Evolutionary conservation across 225 moss, liverwort and hornwort species (phyloP), one percentile per base, ranked within the genome.

Genomic region (Physcomitrium patens): DNA sequence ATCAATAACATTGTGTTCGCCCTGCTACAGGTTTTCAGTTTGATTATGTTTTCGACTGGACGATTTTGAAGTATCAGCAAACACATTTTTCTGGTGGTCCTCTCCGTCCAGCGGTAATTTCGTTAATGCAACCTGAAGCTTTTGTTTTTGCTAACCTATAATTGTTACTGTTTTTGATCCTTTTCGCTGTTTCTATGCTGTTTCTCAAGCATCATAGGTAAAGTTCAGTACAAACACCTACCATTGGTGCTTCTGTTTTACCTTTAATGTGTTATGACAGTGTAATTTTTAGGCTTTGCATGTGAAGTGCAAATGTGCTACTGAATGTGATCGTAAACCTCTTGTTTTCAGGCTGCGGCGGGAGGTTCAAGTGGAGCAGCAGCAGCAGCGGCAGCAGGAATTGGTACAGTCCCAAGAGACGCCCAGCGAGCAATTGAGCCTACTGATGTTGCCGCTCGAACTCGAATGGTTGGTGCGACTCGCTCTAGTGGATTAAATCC

Each of bases 61-160:
- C 96, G 28, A 94, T 94, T 78, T 84, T 94, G 84, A 96, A 96
- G 69, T 96, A 80, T 63, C 78, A 82, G 60, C 81, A 85, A 52
- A 72, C 78, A 50, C 81, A 73, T 71, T 19, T 69, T 46, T 44
- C 72, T 47, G 74, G 52, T 50, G 81, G 45, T 70, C 69, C 78
- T 22, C 63, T 75, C 12, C 70, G 81, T 48, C 44, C 81, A 8
- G 81, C 79, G 85, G 94, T 96, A 84, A 77, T 76, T 46, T 63
- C 14, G 14, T 51, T 43, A 44, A 22, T 70, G 23, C 47, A 9
- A 20, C 43, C 43, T 68, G 13, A 8, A 2, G 55, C 31, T 71
- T 53, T 37, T 16, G 0, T 63, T 42, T 27, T 65, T 60, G 23
- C 3, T 20, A 41, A 7, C 7, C 31, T 37, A 37, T 7, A 37